Evolutionary conservation across 1,284 basidiomycete genomes (phyloP), one percentile per base, ranked within the genome.

Genomic region (Sanghuangporus sanghuang): DNA sequence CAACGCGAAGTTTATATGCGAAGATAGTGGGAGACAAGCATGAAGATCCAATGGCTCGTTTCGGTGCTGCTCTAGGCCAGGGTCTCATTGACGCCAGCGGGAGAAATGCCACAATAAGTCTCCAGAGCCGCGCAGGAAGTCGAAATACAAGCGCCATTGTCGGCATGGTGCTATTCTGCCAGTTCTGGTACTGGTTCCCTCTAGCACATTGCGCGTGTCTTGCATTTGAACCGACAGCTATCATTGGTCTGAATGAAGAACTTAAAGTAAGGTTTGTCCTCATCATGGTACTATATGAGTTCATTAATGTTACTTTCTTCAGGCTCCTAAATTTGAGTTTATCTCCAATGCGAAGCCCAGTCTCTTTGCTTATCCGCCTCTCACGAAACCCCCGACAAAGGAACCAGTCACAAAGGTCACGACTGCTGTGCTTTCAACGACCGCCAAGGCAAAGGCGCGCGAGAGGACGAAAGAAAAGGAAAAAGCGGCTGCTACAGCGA

Each of bases 161-260:
- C 46, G 96, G 96, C 35, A 95, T 98, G 92, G 87, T 90, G 16
- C 76, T 98, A 71, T 98, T 98, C 79, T 93, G 91, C 71, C 96
- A 98, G 74, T 98, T 98, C 78, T 98, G 96, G 96, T 98, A 98
- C 74, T 98, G 96, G 96, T 98, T 95, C 77, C 96, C 96, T 40
- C 79, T 98, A 35, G 94, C 95, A n/a, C 95, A 97, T 72, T 95
- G 92, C 69, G 89, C 93, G 16, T 92, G 89, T 70, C 79, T 98
- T 67, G 89, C 95, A 1, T 97, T 98, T 75, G 90, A 93, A 66
- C 95, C 96, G 2, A 98, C 96, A 12, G 93, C 91, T 11, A 89
- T 98, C 66, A 95, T 98, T 70, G 95, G 93, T 27, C 76, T 98
- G 62, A 90, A 95, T 70, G 86, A 83, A 65, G 85, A 95, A 67